Evolutionary conservation across 2,329 filamentous ascomycete species (phyloP), one percentile per base, ranked within the genome.

Genomic region (Colletotrichum tropicicola): DNA sequence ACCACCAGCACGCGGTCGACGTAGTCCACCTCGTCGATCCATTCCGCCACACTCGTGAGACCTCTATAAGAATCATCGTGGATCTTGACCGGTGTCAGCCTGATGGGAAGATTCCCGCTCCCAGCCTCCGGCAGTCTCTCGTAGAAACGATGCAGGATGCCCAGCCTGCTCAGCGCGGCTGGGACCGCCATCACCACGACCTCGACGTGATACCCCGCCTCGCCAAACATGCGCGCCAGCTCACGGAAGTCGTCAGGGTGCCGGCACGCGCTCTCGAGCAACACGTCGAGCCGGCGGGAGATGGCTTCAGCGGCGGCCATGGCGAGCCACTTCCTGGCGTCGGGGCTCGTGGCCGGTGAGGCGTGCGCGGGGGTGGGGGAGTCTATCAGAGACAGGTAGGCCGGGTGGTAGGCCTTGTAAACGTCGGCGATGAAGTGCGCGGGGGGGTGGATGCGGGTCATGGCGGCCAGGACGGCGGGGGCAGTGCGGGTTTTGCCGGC

Each of bases 341-440:
- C 80, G 37, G 72, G 71, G 4, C 77, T 73, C 3, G 80, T 77
- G 5, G 79, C 79, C 0, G 76, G 70, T 3, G 77, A 79, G 3
- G 82, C 79, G 17, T 80, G 72, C 3, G 72, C 65, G 4, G 78
- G 76, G 13, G 70, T 65, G 3, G 68, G 69, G 9, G 63, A 64
- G 1, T 68, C 58, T 17, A 78, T 66, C 25, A 80, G 73, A 3
- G 55, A n/a, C 13, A 67, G 28, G 71, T 82, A 83, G 17, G 73
- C 65, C 0, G 82, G 82, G 71, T 84, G 82, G 73, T 82, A 79
- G 4, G 78, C 77, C 69, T 84, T 84, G 78, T 82, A 83, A 21
- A 79, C 80, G 75, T 84, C 82, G 57, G 82, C 81, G 59, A 84
- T 79, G 67, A 84, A 77, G 73, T 84, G 82, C 17, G 75, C 76